phyloP scores from a whole-genome alignment of 495 filamentous ascomycete species.

The Lichenothelia convexa region DNA sequence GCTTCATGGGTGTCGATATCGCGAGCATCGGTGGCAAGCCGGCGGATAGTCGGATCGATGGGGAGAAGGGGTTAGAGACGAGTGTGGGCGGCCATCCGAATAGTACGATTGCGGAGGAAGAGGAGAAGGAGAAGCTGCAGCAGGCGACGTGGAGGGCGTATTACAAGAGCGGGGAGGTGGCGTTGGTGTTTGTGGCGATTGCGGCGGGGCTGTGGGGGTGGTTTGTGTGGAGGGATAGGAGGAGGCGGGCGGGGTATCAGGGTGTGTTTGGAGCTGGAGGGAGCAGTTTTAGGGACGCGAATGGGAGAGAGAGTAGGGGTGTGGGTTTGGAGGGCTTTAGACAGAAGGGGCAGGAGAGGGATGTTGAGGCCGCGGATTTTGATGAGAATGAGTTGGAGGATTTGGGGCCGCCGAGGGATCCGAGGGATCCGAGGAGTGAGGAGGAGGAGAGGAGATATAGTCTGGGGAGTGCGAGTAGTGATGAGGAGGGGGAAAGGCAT shows the following conservation, averaged over 20 bases:
- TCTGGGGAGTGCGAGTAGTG: conserved; percentile 39
- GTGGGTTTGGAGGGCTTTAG: conserved; percentile 30
- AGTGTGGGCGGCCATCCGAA: conserved; percentile 80
- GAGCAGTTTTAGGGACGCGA: conserved; percentile 23
- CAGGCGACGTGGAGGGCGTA: conserved; percentile 86
- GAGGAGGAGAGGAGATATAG: conserved; percentile 28
- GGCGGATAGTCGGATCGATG: conserved; percentile 72
- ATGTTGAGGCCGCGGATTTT: conserved; percentile 73
- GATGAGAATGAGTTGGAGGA: conserved; percentile 79
- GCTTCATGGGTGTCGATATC: conserved; percentile 90
- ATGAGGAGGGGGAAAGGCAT: conserved; percentile 23
- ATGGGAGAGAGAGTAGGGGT: conserved; percentile 29
- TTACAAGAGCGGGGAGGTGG: conserved; percentile 76
- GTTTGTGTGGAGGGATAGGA: conserved; percentile 66
- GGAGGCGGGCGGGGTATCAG: conserved; percentile 29
- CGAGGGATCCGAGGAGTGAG: conserved; percentile 13
- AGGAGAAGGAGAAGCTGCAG: conserved; percentile 57
- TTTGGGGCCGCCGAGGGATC: conserved; percentile 30
- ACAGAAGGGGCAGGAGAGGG: conserved; percentile 29
- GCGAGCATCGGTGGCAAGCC: conserved; percentile 72
- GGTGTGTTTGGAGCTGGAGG: conserved; percentile 22
- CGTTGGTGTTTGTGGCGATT: conserved; percentile 67
- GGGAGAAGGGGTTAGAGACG: conserved; percentile 70
- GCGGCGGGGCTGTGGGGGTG: conserved; percentile 64
- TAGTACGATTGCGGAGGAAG: conserved; percentile 51